Conservation (phyloP, 2,329 filamentous ascomycete species). For the Plectosphaerella cucumerina region DNA sequence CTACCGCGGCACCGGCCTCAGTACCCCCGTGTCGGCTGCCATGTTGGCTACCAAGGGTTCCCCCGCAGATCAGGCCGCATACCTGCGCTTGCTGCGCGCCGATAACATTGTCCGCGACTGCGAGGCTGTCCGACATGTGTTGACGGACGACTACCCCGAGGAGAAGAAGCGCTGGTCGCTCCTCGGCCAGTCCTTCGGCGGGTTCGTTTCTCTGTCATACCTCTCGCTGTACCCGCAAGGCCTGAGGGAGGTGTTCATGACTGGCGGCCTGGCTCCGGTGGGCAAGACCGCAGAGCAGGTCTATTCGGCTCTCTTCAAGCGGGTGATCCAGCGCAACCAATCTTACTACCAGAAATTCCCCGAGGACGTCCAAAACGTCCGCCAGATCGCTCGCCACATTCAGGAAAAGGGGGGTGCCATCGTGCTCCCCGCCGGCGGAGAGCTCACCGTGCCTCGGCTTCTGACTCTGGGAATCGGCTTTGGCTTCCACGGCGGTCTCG, state of each 20-base stretch:
- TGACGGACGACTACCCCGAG: constrained; percentile 66
- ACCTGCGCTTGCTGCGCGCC: constrained; percentile 80
- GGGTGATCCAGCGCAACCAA: constrained; percentile 67
- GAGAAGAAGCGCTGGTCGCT: constrained; percentile 77
- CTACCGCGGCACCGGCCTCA: constrained; percentile 84
- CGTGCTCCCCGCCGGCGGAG: constrained; percentile 66
- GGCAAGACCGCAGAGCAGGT: constrained; percentile 68
- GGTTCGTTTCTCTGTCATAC: constrained; percentile 81
- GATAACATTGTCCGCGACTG: constrained; percentile 88
- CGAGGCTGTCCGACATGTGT: constrained; percentile 73
- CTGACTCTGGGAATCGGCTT: constrained; percentile 75
- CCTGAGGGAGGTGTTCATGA: constrained; percentile 77
- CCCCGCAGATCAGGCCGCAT: constrained; percentile 66
- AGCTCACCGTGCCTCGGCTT: constrained; percentile 69
- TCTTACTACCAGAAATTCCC: constrained; percentile 84
- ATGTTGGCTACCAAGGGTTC: constrained; percentile 59
- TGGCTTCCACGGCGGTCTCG: constrained; percentile 74
- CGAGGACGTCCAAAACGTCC: constrained; percentile 68
- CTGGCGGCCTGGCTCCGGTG: constrained; percentile 78
- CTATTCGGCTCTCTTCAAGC: constrained; percentile 67
- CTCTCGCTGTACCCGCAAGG: constrained; percentile 76
- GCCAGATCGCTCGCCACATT: constrained; percentile 62
- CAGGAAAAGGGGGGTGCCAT: constrained; percentile 50
- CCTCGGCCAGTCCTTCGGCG: constrained; percentile 89
- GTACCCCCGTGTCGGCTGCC: constrained; percentile 70